Conservation (phyloP, 1,284 basidiomycete species). For the Tremellales sp. region DNA sequence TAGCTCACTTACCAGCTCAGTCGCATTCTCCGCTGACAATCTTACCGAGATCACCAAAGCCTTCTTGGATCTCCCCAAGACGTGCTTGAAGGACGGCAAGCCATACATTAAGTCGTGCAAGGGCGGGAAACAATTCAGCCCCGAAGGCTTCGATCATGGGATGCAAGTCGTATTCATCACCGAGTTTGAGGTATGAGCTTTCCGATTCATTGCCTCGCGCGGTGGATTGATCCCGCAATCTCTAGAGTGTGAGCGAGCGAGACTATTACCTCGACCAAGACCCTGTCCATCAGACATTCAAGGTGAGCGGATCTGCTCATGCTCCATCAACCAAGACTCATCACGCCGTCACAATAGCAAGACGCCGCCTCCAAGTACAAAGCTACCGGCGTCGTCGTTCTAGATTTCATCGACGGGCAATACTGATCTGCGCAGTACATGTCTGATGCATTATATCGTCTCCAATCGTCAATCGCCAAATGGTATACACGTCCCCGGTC, state of each 20-base stretch:
- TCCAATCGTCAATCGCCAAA: too few relatives aligned
- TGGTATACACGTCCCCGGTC: too few relatives aligned
- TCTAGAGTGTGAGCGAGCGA: slow-evolving; percentile 30
- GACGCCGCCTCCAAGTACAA: background rate
- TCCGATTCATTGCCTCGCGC: background rate
- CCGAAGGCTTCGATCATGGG: slow-evolving; percentile 33
- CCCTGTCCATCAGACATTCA: slow-evolving; percentile 38
- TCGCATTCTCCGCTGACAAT: slow-evolving; percentile 30
- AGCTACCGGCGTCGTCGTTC: slow-evolving; percentile 25
- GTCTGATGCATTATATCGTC: too few relatives aligned
- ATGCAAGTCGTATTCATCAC: slow-evolving; percentile 40
- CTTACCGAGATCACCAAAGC: slow-evolving; percentile 12
- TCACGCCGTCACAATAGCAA: too few relatives aligned
- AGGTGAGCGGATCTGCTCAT: slow-evolving; percentile 18
- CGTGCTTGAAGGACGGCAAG: slow-evolving; percentile 23
- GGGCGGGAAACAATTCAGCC: slow-evolving; percentile 37
- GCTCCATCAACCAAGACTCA: too few relatives aligned
- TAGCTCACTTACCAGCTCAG: slow-evolving; percentile 12
- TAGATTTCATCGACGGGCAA: slow-evolving; percentile 34
- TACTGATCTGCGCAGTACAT: slow-evolving; percentile 12
- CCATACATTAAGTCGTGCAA: slow-evolving; percentile 30
- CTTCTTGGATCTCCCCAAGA: slow-evolving; percentile 28
- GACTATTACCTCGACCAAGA: slow-evolving; percentile 39
- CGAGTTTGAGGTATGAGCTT: slow-evolving; percentile 31
- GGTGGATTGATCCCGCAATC: slow-evolving; percentile 1